phyloP scores from a whole-genome alignment of 495 filamentous ascomycete species.

The Aspergillus cristatus region DNA sequence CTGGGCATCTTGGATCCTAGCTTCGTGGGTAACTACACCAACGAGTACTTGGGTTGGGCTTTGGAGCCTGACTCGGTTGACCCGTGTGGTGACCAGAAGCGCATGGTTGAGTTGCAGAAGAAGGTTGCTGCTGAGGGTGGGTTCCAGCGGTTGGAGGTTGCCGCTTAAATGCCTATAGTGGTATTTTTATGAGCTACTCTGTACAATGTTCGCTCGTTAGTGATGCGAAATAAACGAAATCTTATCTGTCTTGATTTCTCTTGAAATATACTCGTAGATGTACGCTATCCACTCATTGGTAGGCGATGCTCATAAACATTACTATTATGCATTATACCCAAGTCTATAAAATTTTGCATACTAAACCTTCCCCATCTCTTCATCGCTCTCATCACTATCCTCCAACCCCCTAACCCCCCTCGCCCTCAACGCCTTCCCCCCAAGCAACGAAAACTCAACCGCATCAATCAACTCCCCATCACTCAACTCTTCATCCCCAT shows the following conservation, averaged over 20 bases:
- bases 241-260: too few relatives aligned
- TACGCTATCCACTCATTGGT: too few relatives aligned
- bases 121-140: constrained; percentile 44
- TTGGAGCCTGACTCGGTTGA: constrained; percentile 51
- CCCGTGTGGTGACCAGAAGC: constrained; percentile 57
- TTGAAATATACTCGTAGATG: too few relatives aligned
- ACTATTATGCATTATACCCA: neutral
- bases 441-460: constrained; percentile 6
- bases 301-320: too few relatives aligned
- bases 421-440: neutral
- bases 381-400: neutral
- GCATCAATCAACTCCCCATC: constrained; percentile 6
- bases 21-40: constrained; percentile 62
- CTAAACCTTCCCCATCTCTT: too few relatives aligned
- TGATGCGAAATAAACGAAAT: too few relatives aligned
- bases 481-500: constrained; percentile 5
- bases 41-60: constrained; percentile 51
- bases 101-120: constrained; percentile 52
- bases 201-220: too few relatives aligned
- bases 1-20: constrained; percentile 46
- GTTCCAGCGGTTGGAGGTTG: constrained; percentile 29
- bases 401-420: neutral
- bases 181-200: too few relatives aligned
- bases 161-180: constrained; percentile 14
- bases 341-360: too few relatives aligned